phyloP scores from a whole-genome alignment of 768 basidiomycete species.

The Hericium alpestre region DNA sequence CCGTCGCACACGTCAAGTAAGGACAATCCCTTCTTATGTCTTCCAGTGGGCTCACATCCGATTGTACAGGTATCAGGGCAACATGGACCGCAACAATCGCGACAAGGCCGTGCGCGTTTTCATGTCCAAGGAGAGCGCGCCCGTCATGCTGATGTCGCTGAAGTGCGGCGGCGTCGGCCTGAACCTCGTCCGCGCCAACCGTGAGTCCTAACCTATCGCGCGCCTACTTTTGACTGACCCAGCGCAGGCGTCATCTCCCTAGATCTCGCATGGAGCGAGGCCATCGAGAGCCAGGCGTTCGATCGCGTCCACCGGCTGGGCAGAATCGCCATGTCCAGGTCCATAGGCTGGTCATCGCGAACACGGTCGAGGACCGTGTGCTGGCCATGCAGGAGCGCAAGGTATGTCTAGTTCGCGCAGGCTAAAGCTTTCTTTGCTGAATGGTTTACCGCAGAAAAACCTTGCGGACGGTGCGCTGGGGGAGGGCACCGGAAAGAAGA shows the following conservation, averaged over 20 bases:
- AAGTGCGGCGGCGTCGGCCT: slow-evolving; percentile 52
- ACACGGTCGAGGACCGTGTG: slow-evolving; percentile 65
- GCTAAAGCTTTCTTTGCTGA: too few species aligned
- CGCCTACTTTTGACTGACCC: background rate
- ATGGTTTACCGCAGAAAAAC: slow-evolving; percentile 24
- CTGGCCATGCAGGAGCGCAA: slow-evolving; percentile 53
- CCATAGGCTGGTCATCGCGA: slow-evolving; percentile 44
- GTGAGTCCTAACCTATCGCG: slow-evolving; percentile 14
- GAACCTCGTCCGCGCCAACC: slow-evolving; percentile 54
- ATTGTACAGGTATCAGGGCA: slow-evolving; percentile 42
- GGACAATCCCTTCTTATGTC: slow-evolving; percentile 6
- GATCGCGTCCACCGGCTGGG: slow-evolving; percentile 31
- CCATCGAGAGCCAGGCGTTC: slow-evolving; percentile 52
- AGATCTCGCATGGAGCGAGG: slow-evolving; percentile 56
- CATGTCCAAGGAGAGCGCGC: slow-evolving; percentile 48
- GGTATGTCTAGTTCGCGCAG: slow-evolving; percentile 18
- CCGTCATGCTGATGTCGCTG: slow-evolving; percentile 51
- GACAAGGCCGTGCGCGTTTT: slow-evolving; percentile 46
- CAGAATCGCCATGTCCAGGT: slow-evolving; percentile 42
- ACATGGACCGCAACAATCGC: slow-evolving; percentile 43
- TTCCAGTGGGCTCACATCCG: background rate
- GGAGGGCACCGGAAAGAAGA: slow-evolving; percentile 50
- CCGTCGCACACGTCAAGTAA: slow-evolving; percentile 46
- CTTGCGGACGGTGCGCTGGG: slow-evolving; percentile 54
- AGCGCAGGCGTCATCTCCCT: slow-evolving; percentile 40